Evolutionary conservation across 345 rosid species (phyloP), one percentile per base, ranked within the genome.

Genomic region (Corchorus capsularis): DNA sequence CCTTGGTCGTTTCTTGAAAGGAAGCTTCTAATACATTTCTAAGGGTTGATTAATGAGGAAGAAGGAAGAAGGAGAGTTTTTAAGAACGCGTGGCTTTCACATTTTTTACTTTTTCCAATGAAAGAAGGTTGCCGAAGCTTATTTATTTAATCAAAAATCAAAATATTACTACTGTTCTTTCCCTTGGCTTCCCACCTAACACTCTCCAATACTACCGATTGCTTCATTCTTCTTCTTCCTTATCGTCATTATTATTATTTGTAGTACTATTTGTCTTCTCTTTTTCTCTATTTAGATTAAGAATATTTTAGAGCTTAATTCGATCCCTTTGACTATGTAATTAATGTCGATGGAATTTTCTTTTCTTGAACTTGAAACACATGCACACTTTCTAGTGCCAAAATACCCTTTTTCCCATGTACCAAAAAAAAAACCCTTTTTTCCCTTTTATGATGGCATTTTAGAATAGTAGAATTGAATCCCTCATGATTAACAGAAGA

Each of bases 11-110:
- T 67, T 71, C 81, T 47, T 50, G 55, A n/a, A 63, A 54, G 77
- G 86, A 85, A 81, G 81, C 72, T 85, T 85, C 86, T 75, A 50
- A 11, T 34, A 10, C 14, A 37, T 77, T 74, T 82, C 77, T 3
- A 68, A 27, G 52, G 34, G 34, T 19, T 53, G 17, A 45, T 63
- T 19, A 17, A 39, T 1, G 43, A 39, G 19, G 5, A 46, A 19
- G 7, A 2, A 0, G 12, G 37, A 16, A 1, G 7, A 39, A 39
- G 1, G 35, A 2, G 19, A 27, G 55, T 32, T 12, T 35, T 55
- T 67, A 64, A 22, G 64, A 50, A 73, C 57, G 61, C 65, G 72
- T 63, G 72, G 14, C 3, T n/a, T 55, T 63, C 71, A 37, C 50
- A 9, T 6, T 60, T 41, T 20, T 79, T 56, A 15, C 6, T 6